These are phyloP conservation scores for Beauveria pseudobassiana DNA, from an alignment of 2,329 filamentous ascomycete genomes.

Conservation along the genomic window DNA sequence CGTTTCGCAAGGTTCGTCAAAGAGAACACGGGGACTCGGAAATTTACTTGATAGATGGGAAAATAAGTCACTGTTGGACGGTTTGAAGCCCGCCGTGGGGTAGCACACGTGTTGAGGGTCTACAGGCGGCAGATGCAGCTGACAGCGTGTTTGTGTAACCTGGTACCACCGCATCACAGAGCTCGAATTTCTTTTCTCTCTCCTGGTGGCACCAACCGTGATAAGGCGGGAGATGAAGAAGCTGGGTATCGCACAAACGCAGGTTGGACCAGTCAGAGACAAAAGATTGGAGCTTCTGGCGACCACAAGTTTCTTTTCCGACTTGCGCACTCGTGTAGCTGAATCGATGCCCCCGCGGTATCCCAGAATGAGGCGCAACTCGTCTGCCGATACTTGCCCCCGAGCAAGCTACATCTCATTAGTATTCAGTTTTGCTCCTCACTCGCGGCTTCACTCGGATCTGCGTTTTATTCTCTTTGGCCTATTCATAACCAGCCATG, in stretches of 20 bases:
- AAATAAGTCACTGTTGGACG: background rate
- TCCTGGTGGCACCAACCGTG: background rate
- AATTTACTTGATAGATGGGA: background rate
- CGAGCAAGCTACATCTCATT: background rate
- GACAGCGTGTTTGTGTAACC: slow-evolving; percentile 4
- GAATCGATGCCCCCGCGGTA: background rate
- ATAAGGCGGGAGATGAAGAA: background rate
- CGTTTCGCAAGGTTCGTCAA: too few species aligned
- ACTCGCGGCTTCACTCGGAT: too few species aligned
- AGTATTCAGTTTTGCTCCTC: background rate
- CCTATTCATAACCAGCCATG: background rate
- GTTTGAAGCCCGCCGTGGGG: background rate
- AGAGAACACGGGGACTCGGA: too few species aligned
- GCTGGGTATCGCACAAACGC: background rate
- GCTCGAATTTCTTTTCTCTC: background rate
- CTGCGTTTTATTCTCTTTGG: background rate
- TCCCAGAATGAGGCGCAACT: background rate
- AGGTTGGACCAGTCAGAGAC: background rate
- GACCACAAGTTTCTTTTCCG: background rate
- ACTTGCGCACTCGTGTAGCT: background rate
- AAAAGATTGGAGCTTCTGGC: background rate
- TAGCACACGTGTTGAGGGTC: background rate
- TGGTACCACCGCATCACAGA: slow-evolving; percentile 1
- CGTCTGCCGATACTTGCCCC: background rate
- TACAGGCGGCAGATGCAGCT: slow-evolving; percentile 1